phyloP scores from a whole-genome alignment of 2,329 filamentous ascomycete species.

The Nemania abortiva region DNA sequence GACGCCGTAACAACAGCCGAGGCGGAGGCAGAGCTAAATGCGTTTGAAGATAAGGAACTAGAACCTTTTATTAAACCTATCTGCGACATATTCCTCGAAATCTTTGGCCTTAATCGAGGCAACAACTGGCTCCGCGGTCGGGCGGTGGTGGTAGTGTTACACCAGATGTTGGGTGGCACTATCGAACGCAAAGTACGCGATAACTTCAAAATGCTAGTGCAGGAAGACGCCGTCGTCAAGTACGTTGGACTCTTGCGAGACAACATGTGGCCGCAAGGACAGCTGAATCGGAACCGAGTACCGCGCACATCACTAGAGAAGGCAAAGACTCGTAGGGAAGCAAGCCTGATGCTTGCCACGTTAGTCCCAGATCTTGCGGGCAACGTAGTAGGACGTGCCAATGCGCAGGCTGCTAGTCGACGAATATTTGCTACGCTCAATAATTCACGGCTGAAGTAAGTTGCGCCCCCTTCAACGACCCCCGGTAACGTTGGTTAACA shows the following conservation, averaged over 20 bases:
- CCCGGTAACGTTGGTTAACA: slow-evolving; percentile 33
- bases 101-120: slow-evolving; percentile 92
- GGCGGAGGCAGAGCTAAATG: slow-evolving; percentile 92
- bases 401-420: slow-evolving; percentile 90
- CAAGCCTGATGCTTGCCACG: slow-evolving; percentile 87
- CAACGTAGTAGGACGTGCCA: slow-evolving; percentile 91
- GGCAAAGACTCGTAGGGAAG: slow-evolving; percentile 84
- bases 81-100: slow-evolving; percentile 95
- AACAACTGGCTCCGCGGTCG: slow-evolving; percentile 98
- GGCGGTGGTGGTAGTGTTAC: slow-evolving; percentile 94
- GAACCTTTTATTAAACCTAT: slow-evolving; percentile 99
- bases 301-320: slow-evolving; percentile 79
- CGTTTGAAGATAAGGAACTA: slow-evolving; percentile 88
- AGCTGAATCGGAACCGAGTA: slow-evolving; percentile 61
- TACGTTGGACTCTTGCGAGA: slow-evolving; percentile 81
- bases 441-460: slow-evolving; percentile 89
- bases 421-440: slow-evolving; percentile 92
- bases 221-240: slow-evolving; percentile 81
- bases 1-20: slow-evolving; percentile 71
- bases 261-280: slow-evolving; percentile 83
- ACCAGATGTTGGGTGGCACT: slow-evolving; percentile 94
- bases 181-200: slow-evolving; percentile 97
- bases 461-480: slow-evolving; percentile 45
- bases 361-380: slow-evolving; percentile 91
- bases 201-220: slow-evolving; percentile 76